Conservation (phyloP, 495 filamentous ascomycete genomes). For the Entonaema liquescens region DNA sequence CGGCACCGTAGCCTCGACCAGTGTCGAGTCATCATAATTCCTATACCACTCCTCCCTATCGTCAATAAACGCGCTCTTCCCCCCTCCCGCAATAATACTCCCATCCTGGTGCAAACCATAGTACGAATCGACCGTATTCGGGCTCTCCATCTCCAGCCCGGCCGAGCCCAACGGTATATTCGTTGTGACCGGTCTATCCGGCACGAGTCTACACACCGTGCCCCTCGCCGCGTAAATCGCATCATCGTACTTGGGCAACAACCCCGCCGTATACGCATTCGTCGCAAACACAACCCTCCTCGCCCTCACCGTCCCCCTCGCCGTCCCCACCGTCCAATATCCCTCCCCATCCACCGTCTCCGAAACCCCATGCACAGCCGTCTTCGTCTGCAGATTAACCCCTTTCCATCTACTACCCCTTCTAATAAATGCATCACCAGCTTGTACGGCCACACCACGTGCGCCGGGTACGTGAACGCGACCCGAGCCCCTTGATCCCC, state of each 20-base stretch:
- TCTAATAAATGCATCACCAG: constrained; percentile 65
- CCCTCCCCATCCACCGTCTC: constrained; percentile 36
- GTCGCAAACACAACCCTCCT: constrained; percentile 66
- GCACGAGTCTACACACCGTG: constrained; percentile 18
- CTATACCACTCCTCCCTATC: constrained; percentile 57
- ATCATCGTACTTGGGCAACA: constrained; percentile 60
- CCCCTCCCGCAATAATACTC: constrained; percentile 64
- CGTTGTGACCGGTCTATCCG: background rate
- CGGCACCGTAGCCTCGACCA: constrained; percentile 50
- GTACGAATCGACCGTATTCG: constrained; percentile 46
- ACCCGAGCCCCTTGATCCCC: constrained; percentile 27
- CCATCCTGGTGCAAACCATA: constrained; percentile 60
- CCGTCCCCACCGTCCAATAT: constrained; percentile 59
- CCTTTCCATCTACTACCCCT: constrained; percentile 46
- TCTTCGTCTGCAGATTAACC: constrained; percentile 47
- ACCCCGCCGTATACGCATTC: constrained; percentile 67
- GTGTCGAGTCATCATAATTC: constrained; percentile 57
- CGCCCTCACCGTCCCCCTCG: constrained; percentile 57
- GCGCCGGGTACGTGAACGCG: constrained; percentile 45
- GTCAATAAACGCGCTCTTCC: constrained; percentile 44
- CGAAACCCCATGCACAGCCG: constrained; percentile 37
- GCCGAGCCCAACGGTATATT: constrained; percentile 12
- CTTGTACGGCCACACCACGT: constrained; percentile 62
- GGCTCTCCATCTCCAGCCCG: constrained; percentile 27
- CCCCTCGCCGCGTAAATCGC: constrained; percentile 66